Base-by-base conservation (phyloP, 768 basidiomycete species). In the Lentinus brumalis region DNA sequence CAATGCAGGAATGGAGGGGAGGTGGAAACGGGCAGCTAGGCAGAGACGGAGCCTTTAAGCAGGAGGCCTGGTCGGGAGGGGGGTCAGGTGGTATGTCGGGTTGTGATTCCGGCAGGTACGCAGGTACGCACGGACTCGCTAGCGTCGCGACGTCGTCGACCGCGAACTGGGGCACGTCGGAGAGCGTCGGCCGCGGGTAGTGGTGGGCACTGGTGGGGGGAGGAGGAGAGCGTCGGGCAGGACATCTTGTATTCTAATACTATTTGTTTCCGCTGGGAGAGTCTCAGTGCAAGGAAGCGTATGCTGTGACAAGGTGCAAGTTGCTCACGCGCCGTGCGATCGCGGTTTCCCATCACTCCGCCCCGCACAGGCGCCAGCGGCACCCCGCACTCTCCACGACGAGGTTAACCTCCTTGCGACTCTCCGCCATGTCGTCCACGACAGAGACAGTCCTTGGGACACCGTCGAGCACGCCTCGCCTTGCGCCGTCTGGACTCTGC, bases 31-130 rank as follows among this genome's bases (percentile, higher is more conserved):
- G 51, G 30, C 42, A 30, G 44, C 32, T 44, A 18, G 32, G 18
- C 15, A 18, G 41, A 42, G 42, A 15, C 52, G 47, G 59, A 40
- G 53, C 5, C 39, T 60, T 39, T 47, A 8, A 31, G 11, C 35
- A 39, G 21, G 29, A 29, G 31, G 10, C 41, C 8, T 31, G 53
- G 47, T 35, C 53, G 41, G 47, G 47, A 29, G 35, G 35, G 46
- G 15, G 49, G 59, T 60, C 59, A 60, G 59, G 59, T 60, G 59
- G 59, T 50, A 38, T 42, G 53, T 58, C 47, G 56, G 56, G 38
- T 35, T 6, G 29, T 4, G n/a, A 14, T 30, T 35, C 26, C 38
- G 45, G 41, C n/a, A 21, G 39, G 40, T 31, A 42, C 30, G 41
- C 52, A 47, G 32, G 46, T 44, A 53, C 53, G 38, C 21, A 39